Base-by-base conservation (phyloP, 192 early-diverging fungal genomes). In the Diversispora eburnea region DNA sequence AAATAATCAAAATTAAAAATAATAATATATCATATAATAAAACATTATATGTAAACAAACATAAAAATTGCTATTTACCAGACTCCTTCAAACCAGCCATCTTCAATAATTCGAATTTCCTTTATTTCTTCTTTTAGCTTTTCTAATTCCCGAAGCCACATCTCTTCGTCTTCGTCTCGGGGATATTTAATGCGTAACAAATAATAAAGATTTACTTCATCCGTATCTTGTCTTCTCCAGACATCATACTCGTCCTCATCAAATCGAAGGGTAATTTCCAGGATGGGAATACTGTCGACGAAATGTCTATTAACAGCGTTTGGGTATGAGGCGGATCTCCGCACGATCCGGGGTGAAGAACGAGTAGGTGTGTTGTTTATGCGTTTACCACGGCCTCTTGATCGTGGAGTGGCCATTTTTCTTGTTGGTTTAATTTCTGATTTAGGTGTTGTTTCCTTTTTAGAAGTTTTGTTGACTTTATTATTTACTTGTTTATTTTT, bases 71-170 rank as follows among this genome's bases (percentile, higher is more conserved):
- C n/a, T 58, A 54, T 15, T 64, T 64, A 73, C 72, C 72, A 73
- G n/a, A 73, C 72, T 45, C 72, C 72, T 64, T 73, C 72, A 41
- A 73, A 73, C 72, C 72, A 73, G 10, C 72, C 72, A 43, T 73
- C 61, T 54, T 73, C 62, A 39, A 73, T 55, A 56, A 73, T 22
- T 73, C 49, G 43, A 6, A 73, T 25, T 39, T 61, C 41, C 12
- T 13, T 55, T 20, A 73, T 46, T 49, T 73, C 72, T 64, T 13
- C 52, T 39, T 73, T 73, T 47, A 73, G 41, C 17, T 63, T 73
- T 64, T 73, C 72, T 19, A 73, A 61, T 8, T 73, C 72, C n/a
- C 39, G 60, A 3, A n/a, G 60, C 72, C 72, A 73, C 3, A 47
- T 22, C 19, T 51, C 47, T 54, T 73, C 72, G 39, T 73, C 72